phyloP scores from a whole-genome alignment of 352 stramenopile genomes.

The Halophytophthora polymorphica region DNA sequence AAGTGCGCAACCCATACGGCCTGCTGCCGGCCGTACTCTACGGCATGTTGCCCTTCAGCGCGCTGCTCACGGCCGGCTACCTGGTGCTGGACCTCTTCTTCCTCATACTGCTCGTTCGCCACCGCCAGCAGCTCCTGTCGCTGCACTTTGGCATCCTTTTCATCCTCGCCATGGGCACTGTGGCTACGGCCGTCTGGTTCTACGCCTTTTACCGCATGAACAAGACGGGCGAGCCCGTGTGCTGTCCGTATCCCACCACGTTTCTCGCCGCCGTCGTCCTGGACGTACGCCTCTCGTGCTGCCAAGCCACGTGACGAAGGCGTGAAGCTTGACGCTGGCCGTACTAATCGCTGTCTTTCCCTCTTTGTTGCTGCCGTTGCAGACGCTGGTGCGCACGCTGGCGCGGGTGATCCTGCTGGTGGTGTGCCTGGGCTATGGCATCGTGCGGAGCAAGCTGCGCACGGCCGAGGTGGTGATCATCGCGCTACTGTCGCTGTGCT shows the following conservation, averaged over 20 bases:
- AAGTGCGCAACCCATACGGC: constrained; percentile 82
- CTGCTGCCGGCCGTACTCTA: constrained; percentile 78
- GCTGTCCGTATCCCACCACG: constrained; percentile 84
- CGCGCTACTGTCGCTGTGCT: constrained; percentile 61
- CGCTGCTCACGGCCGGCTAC: constrained; percentile 69
- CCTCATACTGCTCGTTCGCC: constrained; percentile 52
- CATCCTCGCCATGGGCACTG: constrained; percentile 75
- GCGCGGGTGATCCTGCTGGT: constrained; percentile 82
- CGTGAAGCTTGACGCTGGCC: constrained; percentile 2
- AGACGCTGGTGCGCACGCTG: constrained; percentile 82
- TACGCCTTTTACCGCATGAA: constrained; percentile 89
- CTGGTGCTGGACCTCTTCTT: constrained; percentile 80
- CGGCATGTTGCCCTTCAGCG: constrained; percentile 84
- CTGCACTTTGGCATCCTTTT: constrained; percentile 83
- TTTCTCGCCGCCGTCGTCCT: constrained; percentile 83
- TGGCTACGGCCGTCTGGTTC: constrained; percentile 64
- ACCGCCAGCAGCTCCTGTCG: constrained; percentile 71
- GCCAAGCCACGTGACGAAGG: neutral
- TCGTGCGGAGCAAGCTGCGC: constrained; percentile 66
- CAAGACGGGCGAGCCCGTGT: constrained; percentile 83
- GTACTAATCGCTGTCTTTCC: neutral
- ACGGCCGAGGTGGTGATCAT: constrained; percentile 51
- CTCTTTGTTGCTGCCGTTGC: constrained; percentile 3
- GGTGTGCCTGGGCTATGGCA: constrained; percentile 90
- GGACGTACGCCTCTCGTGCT: constrained; percentile 40